phyloP scores from a whole-genome alignment of 2,329 filamentous ascomycete genomes.

The Scolecobasidium constrictum region DNA sequence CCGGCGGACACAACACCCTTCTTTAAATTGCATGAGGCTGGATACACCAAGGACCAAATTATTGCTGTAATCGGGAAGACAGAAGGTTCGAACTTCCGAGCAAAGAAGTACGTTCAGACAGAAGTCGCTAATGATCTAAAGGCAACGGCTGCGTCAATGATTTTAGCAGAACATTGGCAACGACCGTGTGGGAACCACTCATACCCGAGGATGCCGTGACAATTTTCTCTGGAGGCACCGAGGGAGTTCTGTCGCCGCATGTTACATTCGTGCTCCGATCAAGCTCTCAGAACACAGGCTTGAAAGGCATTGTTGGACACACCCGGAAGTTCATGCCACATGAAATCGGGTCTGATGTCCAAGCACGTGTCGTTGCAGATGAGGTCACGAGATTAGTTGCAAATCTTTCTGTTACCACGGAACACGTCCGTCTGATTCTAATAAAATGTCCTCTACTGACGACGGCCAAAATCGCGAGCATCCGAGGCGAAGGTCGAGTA shows the following conservation, averaged over 20 bases:
- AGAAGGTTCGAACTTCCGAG: neutral
- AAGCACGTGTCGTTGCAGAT: neutral
- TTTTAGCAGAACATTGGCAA: neutral
- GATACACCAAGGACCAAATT: neutral
- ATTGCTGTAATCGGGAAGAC: constrained; percentile 1
- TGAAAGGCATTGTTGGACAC: neutral
- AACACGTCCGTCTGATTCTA: neutral
- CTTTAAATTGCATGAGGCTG: neutral
- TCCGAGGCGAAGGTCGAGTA: neutral
- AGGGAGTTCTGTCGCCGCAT: neutral
- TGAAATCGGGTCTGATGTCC: neutral
- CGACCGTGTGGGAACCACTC: neutral
- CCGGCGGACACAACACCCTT: neutral
- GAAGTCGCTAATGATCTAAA: too few species aligned
- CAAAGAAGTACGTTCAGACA: too few species aligned
- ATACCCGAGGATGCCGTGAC: neutral
- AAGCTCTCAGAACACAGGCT: neutral
- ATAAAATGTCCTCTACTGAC: constrained; percentile 3
- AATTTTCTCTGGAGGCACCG: neutral
- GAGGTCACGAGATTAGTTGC: neutral
- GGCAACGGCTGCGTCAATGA: constrained; percentile 1
- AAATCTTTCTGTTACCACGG: neutral
- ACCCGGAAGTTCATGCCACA: neutral
- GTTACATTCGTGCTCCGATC: neutral
- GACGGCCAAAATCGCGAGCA: neutral